Base-by-base conservation (phyloP, 1,284 basidiomycete genomes). In the Cerioporus squamosus region DNA sequence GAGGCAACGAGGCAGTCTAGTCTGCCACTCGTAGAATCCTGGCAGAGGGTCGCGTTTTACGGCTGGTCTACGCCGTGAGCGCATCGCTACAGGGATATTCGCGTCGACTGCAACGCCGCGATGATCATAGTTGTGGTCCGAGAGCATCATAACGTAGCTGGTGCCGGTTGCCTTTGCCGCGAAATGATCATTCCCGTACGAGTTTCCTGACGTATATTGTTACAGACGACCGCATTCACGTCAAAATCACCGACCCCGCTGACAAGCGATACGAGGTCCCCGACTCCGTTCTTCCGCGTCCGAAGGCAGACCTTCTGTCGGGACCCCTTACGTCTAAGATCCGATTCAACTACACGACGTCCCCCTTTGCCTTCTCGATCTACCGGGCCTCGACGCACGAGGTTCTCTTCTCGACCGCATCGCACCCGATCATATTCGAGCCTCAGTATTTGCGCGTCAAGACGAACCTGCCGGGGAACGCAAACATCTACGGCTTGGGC, bases 401-500 rank as follows among this genome's bases (percentile, higher is more conserved):
- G 61, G 76, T 84, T 14, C 77, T 94, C 33, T 93, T 93, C 75
- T 86, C 89, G 40, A 93, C 90, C 2, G 77, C 74, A 2, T 76
- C 75, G 2, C 79, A 86, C 64, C 76, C 86, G 5, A 73, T 92
- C 68, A 84, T 93, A 62, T 91, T 90, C 64, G 90, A 93, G 69
- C 84, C 88, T 15, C 91, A 93, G 71, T 93, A 91, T 68, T 77
- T 93, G 17, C 88, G 90, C 57, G 71, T 91, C 54, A 86, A 86
- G 72, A 86, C 84, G 23, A 68, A 62, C 54, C 70, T 88, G 1
- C 84, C 85, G 1, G 53, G 68, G 7, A 74, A 82, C 39, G 83
- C 90, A 43, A 90, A 93, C 72, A 81, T 93, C 55, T 93, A 92
- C 65, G 91, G 91, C 2, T 79, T 93, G 5, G 91, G 90, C 20